phyloP scores from a whole-genome alignment of 2,329 filamentous ascomycete genomes.

The Geoglossum cookeanum region DNA sequence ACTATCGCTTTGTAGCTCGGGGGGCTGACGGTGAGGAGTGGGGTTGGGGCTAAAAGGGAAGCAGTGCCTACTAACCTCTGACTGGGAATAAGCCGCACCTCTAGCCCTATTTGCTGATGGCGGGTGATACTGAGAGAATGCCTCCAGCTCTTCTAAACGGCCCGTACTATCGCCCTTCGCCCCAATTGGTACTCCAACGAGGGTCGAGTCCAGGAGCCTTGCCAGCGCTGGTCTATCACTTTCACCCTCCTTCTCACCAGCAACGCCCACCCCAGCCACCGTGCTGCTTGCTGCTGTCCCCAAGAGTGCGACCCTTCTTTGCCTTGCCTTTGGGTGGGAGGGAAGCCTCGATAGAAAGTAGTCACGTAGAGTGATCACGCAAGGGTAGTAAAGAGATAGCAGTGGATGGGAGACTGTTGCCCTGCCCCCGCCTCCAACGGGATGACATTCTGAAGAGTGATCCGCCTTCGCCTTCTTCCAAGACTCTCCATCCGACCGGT shows the following conservation, averaged over 20 bases:
- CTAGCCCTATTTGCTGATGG: background rate
- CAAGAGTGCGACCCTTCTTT: slow-evolving; percentile 25
- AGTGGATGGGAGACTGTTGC: slow-evolving; percentile 35
- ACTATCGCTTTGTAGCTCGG: background rate
- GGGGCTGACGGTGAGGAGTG: background rate
- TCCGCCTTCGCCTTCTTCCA: slow-evolving; percentile 6
- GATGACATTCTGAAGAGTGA: slow-evolving; percentile 11
- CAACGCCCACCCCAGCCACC: background rate
- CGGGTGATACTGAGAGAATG: slow-evolving; percentile 37
- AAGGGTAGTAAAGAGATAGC: slow-evolving; percentile 47
- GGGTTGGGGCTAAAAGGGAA: background rate
- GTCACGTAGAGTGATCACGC: slow-evolving; percentile 42
- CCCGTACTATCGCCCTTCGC: slow-evolving; percentile 15
- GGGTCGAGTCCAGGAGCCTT: slow-evolving; percentile 45
- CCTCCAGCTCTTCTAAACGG: slow-evolving; percentile 34
- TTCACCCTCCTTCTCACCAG: background rate
- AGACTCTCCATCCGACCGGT: background rate
- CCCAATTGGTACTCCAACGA: slow-evolving; percentile 37
- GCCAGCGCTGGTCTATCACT: slow-evolving; percentile 23
- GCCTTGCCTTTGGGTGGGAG: slow-evolving; percentile 37
- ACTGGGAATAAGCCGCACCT: background rate
- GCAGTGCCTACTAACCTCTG: background rate
- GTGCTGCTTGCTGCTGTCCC: slow-evolving; percentile 5
- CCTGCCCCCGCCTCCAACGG: background rate
- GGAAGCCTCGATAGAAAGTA: slow-evolving; percentile 39